Evolutionary conservation across 2,329 filamentous ascomycete genomes (phyloP), one percentile per base, ranked within the genome.

Genomic region (Penicillium sp.): DNA sequence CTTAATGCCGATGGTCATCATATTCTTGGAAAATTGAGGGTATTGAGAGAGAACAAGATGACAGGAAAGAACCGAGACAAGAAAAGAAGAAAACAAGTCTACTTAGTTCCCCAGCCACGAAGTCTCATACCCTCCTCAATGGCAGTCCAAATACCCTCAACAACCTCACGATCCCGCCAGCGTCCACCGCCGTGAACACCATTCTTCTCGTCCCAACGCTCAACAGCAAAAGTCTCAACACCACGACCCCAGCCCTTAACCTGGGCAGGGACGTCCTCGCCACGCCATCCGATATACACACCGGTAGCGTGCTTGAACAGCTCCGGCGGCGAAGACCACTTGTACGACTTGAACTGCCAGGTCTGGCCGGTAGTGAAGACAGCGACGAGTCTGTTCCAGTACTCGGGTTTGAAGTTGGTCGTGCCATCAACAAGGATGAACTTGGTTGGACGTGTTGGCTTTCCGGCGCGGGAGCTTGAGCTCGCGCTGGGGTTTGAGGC

Each of bases 341-440:
- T 96, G 83, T 99, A 99, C 64, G 86, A 89, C 77, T 97, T 96
- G 78, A 99, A 99, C 76, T 99, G 94, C 94, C 94, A 99, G 10
- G 88, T 87, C 77, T 99, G 94, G 33, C 94, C 94, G 0, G 94
- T 99, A 0, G 94, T 99, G 77, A 99, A 97, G 55, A 99, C 92
- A 12, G 90, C 94, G 1, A 97, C 94, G 7, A 99, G 89, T 49
- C 92, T 87, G 67, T 88, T 88, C 94, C 94, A 99, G 79, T 97
- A 97, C 71, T 97, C 92, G 0, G 94, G 94, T 73, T 96, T 96
- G 83, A 99, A 99, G 73, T 94, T 89, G 70, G 95, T 88, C 0
- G 92, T 89, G 17, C 88, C 88, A 73, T 99, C 94, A 51, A 97
- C 93, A 37, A 99, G 86, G 70, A 97, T 95, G 79, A 99, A 99